phyloP scores from a whole-genome alignment of 108 stramenopile genomes.

The Chaetoceros muelleri region DNA sequence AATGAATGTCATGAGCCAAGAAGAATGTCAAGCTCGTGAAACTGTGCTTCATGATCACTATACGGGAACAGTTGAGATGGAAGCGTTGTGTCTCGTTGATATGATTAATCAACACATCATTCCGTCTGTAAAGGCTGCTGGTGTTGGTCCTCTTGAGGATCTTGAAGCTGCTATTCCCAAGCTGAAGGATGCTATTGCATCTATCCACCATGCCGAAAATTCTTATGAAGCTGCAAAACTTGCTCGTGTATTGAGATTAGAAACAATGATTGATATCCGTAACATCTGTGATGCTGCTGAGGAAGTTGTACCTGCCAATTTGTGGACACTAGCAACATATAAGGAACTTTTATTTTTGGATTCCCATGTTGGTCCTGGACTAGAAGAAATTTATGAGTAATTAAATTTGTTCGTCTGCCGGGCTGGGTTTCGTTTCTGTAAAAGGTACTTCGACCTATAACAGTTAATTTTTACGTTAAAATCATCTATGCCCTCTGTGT shows the following conservation, averaged over 20 bases:
- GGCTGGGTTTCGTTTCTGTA: too few species aligned
- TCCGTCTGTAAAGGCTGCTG: constrained; percentile 74
- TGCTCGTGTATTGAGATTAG: constrained; percentile 74
- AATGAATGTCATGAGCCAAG: constrained; percentile 77
- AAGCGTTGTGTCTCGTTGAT: constrained; percentile 81
- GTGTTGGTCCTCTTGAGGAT: constrained; percentile 52
- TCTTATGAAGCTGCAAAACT: constrained; percentile 65
- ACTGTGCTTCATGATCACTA: constrained; percentile 86
- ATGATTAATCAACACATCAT: constrained; percentile 94
- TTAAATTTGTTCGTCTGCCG: too few species aligned
- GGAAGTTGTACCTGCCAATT: constrained; percentile 75
- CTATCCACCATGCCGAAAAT: constrained; percentile 45
- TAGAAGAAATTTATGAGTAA: not conserved
- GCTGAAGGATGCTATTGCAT: constrained; percentile 50
- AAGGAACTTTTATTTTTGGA: constrained; percentile 90
- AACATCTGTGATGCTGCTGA: constrained; percentile 84
- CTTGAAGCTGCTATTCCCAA: constrained; percentile 54
- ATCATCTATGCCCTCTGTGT: too few species aligned
- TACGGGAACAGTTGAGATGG: constrained; percentile 88
- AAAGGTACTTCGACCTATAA: too few species aligned
- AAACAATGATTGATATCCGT: constrained; percentile 90
- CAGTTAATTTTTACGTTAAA: too few species aligned
- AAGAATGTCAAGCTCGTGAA: constrained; percentile 83
- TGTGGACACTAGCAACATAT: constrained; percentile 93
- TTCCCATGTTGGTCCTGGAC: constrained; percentile 26